These are phyloP conservation scores for Brassica hybrid DNA, from an alignment of 441 rosid genomes.

Conservation along the genomic window DNA sequence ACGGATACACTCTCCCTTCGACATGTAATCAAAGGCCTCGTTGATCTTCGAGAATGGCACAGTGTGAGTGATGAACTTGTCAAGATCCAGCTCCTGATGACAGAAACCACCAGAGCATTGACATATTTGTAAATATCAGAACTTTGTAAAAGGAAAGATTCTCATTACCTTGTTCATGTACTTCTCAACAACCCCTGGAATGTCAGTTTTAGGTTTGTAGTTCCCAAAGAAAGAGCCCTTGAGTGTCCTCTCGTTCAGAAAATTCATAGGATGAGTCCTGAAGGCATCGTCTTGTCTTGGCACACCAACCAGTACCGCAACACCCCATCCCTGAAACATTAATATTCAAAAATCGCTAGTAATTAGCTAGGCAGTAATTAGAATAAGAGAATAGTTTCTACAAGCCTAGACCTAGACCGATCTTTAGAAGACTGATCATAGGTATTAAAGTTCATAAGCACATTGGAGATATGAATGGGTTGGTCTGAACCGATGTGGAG, in stretches of 20 bases:
- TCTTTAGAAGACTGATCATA: too few species aligned
- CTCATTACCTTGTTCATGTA: slow-evolving; percentile 64
- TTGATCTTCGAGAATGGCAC: slow-evolving; percentile 74
- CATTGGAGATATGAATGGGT: not conserved
- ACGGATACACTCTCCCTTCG: slow-evolving; percentile 65
- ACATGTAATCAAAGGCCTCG: slow-evolving; percentile 79
- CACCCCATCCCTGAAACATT: slow-evolving; percentile 91
- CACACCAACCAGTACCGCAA: slow-evolving; percentile 91
- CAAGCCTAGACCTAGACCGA: too few species aligned
- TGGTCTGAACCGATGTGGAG: not conserved
- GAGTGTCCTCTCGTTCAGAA: slow-evolving; percentile 79
- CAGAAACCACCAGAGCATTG: not conserved
- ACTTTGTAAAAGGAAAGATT: not conserved
- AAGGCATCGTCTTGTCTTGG: slow-evolving; percentile 80
- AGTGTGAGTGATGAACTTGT: slow-evolving; percentile 73
- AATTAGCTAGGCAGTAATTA: not conserved
- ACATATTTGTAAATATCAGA: not conserved
- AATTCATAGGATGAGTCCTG: slow-evolving; percentile 73
- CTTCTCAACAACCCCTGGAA: slow-evolving; percentile 78
- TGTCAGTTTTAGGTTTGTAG: slow-evolving; percentile 81
- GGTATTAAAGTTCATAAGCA: too few species aligned
- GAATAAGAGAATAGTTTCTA: too few species aligned
- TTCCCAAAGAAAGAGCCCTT: slow-evolving; percentile 93
- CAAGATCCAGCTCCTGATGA: slow-evolving; percentile 63
- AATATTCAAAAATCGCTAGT: not conserved